phyloP scores from a whole-genome alignment of 2,329 filamentous ascomycete species.

The Bipolaris victoriae region DNA sequence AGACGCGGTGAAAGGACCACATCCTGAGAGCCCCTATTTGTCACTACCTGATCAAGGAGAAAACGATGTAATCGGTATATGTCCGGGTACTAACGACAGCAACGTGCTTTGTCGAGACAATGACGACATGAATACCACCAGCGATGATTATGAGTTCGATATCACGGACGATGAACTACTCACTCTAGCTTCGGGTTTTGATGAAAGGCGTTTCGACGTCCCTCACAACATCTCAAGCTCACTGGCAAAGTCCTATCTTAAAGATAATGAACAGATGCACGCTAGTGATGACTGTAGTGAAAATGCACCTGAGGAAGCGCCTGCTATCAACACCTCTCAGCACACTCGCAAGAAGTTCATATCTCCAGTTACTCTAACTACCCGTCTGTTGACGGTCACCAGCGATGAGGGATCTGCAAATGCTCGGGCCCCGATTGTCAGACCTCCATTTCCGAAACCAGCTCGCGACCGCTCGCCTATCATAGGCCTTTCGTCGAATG shows the following conservation, averaged over 20 bases:
- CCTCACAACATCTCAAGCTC: conserved; percentile 6
- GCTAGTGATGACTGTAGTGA: not conserved
- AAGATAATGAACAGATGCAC: not conserved
- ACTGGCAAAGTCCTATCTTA: not conserved
- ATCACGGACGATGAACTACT: conserved; percentile 36
- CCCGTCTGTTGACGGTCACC: conserved; percentile 19
- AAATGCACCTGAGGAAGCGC: not conserved
- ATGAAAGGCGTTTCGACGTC: not conserved
- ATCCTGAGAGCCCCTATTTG: not conserved
- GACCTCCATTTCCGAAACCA: conserved; percentile 58
- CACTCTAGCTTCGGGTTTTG: conserved; percentile 13
- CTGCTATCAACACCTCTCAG: not conserved
- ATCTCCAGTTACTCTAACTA: conserved; percentile 33
- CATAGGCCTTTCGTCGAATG: conserved; percentile 57
- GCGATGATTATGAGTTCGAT: conserved; percentile 30
- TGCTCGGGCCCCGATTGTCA: conserved; percentile 54
- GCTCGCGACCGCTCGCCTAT: conserved; percentile 61
- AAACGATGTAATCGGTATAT: not conserved
- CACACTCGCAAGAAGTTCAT: conserved; percentile 23
- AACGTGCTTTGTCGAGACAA: not conserved
- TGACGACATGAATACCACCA: not conserved
- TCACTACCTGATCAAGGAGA: not conserved
- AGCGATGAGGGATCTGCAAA: conserved; percentile 2
- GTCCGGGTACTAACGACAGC: not conserved
- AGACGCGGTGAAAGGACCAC: not conserved